Base-by-base conservation (phyloP, 1,139 yeast species). In the Ogataea hybrid region DNA sequence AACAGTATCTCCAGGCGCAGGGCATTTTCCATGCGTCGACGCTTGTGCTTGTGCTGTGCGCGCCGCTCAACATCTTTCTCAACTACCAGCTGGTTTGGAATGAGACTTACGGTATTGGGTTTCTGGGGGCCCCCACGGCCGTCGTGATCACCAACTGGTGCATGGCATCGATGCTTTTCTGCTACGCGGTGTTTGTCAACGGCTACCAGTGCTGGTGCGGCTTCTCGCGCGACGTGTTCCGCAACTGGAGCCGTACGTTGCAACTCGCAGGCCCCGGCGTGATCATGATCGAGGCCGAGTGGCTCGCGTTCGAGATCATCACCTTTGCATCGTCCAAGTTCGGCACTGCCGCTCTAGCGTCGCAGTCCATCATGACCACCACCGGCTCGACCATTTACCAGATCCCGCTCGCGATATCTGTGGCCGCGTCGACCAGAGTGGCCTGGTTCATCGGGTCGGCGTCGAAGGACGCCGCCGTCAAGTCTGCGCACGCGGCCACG, bases 401-500 rank as follows among this genome's bases (percentile, higher is more conserved):
- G 59, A 68, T 84, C 15, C 90, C 92, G 5, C 81, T 84, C 63
- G 88, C 90, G 1, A 69, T 83, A 39, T 77, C 86, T 6, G 81
- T 84, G 39, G 87, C 90, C 5, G 75, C 86, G 1, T 79, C 89
- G 10, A 84, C 92, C 0, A 73, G 92, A 63, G 75, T 84, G 34
- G 94, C 92, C 1, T 83, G 87, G 78, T 82, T 70, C 54, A 75
- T 84, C 46, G 94, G 94, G 7, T 84, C 88, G 1, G 85, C 85
- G 0, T 71, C 81, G 4, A 74, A 70, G 44, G 49, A 56, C 15
- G 68, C 83, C 0, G 77, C 83, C 0, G 56, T 63, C 11, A 65
- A 62, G 2, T 70, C 71, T 4, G 51, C 70, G 0, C 58, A 63
- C 15, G 73, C 79, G 0, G 61, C 80, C 2, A 54, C 78, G 32